Evolutionary conservation across 73 alveolate species (phyloP).

Genomic region (Tetrahymena elliotti): DNA sequence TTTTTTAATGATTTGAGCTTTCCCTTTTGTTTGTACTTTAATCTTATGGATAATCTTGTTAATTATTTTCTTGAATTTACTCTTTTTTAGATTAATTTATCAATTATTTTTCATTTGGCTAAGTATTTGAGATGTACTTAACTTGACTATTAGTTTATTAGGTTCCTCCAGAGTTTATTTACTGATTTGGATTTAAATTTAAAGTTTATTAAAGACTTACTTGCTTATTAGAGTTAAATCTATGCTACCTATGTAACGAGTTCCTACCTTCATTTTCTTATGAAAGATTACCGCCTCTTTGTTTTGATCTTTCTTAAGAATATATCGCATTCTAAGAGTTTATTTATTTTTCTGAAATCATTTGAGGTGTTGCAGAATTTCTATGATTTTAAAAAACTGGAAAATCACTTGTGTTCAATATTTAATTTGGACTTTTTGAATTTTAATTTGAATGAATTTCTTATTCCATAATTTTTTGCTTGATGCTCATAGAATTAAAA

Average conservation of each 20-base stretch:
- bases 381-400: not conserved
- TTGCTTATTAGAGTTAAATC: not conserved
- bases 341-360: not conserved
- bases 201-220: not conserved
- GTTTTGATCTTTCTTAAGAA: not conserved
- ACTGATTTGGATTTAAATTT: not conserved
- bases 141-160: not conserved
- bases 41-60: not conserved
- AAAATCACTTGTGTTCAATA: not conserved
- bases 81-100: not conserved
- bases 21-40: not conserved
- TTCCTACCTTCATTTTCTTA: not conserved
- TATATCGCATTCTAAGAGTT: not conserved
- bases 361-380: not conserved
- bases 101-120: not conserved
- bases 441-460: not conserved
- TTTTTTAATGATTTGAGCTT: not conserved
- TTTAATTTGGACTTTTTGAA: not conserved
- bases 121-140: not conserved
- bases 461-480: not conserved
- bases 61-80: not conserved
- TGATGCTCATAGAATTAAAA: not conserved
- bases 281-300: not conserved
- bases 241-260: not conserved
- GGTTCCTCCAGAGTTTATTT: not conserved